Evolutionary conservation across 2,329 filamentous ascomycete genomes (phyloP), one percentile per base, ranked within the genome.

Genomic region (Cytospora paraplurivora): DNA sequence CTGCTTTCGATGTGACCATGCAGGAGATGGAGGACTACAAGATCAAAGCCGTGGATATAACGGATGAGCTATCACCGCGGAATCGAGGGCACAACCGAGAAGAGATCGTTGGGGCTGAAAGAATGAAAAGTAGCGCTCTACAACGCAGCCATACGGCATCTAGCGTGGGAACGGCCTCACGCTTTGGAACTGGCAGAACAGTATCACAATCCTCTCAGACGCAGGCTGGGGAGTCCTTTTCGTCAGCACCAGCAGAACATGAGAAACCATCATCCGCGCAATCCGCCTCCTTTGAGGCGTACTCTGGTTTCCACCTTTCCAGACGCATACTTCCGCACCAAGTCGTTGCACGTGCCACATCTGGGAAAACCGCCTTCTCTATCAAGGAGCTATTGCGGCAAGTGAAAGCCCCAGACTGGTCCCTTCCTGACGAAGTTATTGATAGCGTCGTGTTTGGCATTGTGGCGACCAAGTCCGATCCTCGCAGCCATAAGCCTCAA

Each of bases 361-460:
- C 88, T 7, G 87, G 86, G 38, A 97, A 95, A 75, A 91, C 90
- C 59, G 81, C 89, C 2, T 90, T 93, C 69, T 84, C 84, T 1
- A 83, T 99, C 66, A 91, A 94, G 7, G 90, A 96, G 67, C 80
- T 99, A 5, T 79, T 98, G 12, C 89, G 88, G 69, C 84, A 85
- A 13, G 88, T 99, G 67, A 96, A 93, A 75, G 86, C 88, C 1
- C 95, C 95, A 0, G 84, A 90, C 37, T 99, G 91, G 73, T 85
- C 90, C 41, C 83, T 94, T 0, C 93, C 96, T 0, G 87, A 90
- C 64, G 82, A 93, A 59, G 92, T 97, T 71, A 87, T 90, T 59
- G 94, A 99, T 74, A 90, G 93, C 71, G 92, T 99, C 8, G 85
- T 98, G 1, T 88, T 98, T 71, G 95, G 87, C 10, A 88, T 97